These are phyloP conservation scores for Wickerhamomyces silvicola DNA, from an alignment of 805 yeast species.

Conservation along the genomic window DNA sequence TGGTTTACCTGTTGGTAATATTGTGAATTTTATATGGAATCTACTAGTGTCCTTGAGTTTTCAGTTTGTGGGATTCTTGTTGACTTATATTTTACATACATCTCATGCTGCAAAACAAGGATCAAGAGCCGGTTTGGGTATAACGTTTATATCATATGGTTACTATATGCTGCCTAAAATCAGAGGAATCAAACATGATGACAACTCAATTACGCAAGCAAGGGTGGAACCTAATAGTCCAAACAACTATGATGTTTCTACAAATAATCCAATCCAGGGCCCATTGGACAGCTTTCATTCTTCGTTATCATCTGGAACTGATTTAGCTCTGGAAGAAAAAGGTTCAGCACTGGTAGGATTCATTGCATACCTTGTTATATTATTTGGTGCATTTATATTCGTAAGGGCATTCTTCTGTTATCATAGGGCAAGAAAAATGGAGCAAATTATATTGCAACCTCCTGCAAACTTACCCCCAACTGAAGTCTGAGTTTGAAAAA, in stretches of 20 bases:
- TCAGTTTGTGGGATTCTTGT: conserved; percentile 87
- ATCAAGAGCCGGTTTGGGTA: conserved; percentile 84
- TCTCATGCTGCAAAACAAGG: conserved; percentile 98
- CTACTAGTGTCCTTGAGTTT: conserved; percentile 82
- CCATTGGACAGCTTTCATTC: conserved; percentile 21
- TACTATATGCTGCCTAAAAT: conserved; percentile 45
- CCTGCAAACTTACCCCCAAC: conserved; percentile 16
- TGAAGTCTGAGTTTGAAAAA: conserved; percentile 7
- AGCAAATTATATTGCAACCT: conserved; percentile 49
- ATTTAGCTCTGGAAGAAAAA: conserved; percentile 7
- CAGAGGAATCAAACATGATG: conserved; percentile 21
- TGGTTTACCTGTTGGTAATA: conserved; percentile 90
- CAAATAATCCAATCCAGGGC: conserved; percentile 18
- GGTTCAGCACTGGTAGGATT: conserved; percentile 17
- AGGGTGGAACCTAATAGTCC: conserved; percentile 55
- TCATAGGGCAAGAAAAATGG: conserved; percentile 70
- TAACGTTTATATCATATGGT: conserved; percentile 72
- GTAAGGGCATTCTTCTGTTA: conserved; percentile 68
- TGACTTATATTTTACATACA: conserved; percentile 87
- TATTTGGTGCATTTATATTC: conserved; percentile 61
- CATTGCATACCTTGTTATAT: conserved; percentile 56
- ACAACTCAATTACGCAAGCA: conserved; percentile 13
- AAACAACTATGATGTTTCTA: conserved; percentile 42
- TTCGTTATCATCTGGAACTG: conserved; percentile 14
- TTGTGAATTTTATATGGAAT: conserved; percentile 89